Conservation (phyloP, 805 yeast genomes). For the Candida berthetii region DNA sequence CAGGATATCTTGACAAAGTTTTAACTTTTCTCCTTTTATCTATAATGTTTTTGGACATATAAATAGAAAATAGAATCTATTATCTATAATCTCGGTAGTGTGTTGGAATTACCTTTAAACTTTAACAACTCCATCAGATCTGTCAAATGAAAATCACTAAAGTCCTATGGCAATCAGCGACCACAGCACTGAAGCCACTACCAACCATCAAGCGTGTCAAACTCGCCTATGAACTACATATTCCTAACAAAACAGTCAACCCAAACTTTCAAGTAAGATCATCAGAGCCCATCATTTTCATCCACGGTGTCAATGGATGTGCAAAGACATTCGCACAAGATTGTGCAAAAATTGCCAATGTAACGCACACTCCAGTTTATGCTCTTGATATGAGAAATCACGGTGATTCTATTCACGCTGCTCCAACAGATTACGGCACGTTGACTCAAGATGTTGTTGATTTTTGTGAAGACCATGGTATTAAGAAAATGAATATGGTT, state of each 20-base stretch:
- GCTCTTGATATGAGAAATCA: conserved; percentile 46
- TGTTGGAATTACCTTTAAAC: too few relatives aligned
- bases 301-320: conserved; percentile 49
- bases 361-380: conserved; percentile 27
- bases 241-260: conserved; percentile 17
- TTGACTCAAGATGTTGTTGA: conserved; percentile 36
- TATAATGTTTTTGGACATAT: too few relatives aligned
- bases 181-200: conserved; percentile 73
- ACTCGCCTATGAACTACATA: conserved; percentile 22
- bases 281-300: conserved; percentile 30
- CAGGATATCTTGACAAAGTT: too few relatives aligned
- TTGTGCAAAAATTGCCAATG: conserved; percentile 29
- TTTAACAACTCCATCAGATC: too few relatives aligned
- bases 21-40: too few relatives aligned
- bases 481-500: conserved; percentile 22
- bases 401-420: conserved; percentile 36
- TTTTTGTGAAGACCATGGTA: conserved; percentile 24
- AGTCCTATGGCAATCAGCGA: conserved; percentile 82
- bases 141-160: conserved; percentile 14
- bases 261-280: conserved; percentile 14
- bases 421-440: conserved; percentile 35
- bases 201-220: conserved; percentile 52
- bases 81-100: too few relatives aligned
- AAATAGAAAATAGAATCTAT: too few relatives aligned
- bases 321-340: conserved; percentile 33